A percentile compares a stretch with the other conserved stretches of the same genome.
Evolutionary conservation across 495 filamentous ascomycete species (phyloP).

Genomic region (Penicillium crystallinum): DNA sequence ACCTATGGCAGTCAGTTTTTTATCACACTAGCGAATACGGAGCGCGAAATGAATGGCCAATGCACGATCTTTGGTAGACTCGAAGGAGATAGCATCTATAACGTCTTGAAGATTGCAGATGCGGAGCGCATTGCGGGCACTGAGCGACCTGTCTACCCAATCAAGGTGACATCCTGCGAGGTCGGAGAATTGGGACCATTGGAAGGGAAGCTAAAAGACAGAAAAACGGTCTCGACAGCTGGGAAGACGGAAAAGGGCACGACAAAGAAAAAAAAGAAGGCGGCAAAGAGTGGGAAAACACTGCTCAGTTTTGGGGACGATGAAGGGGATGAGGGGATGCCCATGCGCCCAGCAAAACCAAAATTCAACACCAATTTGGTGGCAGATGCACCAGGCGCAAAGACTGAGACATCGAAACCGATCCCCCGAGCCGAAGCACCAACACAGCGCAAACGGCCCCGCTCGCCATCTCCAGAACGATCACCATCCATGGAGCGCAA

Average conservation of each 20-base stretch:
- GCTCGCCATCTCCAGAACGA: slow-evolving; percentile 23
- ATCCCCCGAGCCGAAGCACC: slow-evolving; percentile 8
- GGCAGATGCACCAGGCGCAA: slow-evolving; percentile 34
- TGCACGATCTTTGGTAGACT: slow-evolving; percentile 94
- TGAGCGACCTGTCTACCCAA: slow-evolving; percentile 85
- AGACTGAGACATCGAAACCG: slow-evolving; percentile 12
- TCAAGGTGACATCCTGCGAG: slow-evolving; percentile 72
- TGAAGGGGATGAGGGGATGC: slow-evolving; percentile 59
- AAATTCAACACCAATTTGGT: slow-evolving; percentile 90
- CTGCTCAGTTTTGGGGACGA: slow-evolving; percentile 88
- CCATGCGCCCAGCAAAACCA: slow-evolving; percentile 66
- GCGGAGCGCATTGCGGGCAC: slow-evolving; percentile 70
- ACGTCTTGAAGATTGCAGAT: slow-evolving; percentile 87
- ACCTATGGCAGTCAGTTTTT: slow-evolving; percentile 97
- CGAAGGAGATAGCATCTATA: slow-evolving; percentile 92
- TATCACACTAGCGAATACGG: slow-evolving; percentile 74
- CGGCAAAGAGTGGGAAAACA: slow-evolving; percentile 66
- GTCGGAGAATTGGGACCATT: slow-evolving; percentile 76
- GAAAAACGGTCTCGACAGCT: slow-evolving; percentile 39
- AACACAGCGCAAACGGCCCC: slow-evolving; percentile 26
- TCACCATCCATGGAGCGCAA: slow-evolving; percentile 25
- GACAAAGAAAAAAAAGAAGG: slow-evolving; percentile 72
- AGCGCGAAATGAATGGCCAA: slow-evolving; percentile 78
- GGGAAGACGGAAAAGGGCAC: slow-evolving; percentile 35
- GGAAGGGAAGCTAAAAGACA: slow-evolving; percentile 79